phyloP scores from a whole-genome alignment of 208 protist species.

The Crithidia brevicula region DNA sequence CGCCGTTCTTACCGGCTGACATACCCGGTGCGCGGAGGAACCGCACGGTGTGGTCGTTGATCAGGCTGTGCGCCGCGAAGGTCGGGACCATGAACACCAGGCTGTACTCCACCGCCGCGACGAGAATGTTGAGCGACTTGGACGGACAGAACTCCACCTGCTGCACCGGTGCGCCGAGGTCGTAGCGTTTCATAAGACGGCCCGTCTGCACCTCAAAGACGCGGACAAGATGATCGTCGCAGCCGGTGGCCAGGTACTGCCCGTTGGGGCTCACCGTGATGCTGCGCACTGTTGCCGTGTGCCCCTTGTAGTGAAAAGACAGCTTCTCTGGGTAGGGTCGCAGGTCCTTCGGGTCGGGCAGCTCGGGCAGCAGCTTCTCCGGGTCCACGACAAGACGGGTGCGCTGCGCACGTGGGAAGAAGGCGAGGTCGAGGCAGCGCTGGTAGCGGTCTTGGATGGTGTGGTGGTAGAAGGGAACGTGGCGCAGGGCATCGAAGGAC shows the following conservation, averaged over 20 bases:
- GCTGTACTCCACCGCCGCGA: constrained; percentile 85
- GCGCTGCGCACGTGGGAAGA: constrained; percentile 95
- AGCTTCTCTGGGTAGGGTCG: constrained; percentile 98
- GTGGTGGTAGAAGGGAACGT: constrained; percentile 96
- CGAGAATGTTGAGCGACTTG: constrained; percentile 89
- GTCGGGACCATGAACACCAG: constrained; percentile 90
- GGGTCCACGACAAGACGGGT: constrained; percentile 94
- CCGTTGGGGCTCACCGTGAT: constrained; percentile 96
- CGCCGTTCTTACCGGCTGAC: constrained; percentile 31
- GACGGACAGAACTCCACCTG: constrained; percentile 96
- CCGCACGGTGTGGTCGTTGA: constrained; percentile 92
- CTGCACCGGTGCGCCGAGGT: constrained; percentile 87
- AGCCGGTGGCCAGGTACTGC: constrained; percentile 97
- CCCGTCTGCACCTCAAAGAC: constrained; percentile 98
- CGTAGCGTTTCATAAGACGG: constrained; percentile 93
- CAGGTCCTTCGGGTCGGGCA: constrained; percentile 98
- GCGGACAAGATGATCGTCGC: constrained; percentile 96
- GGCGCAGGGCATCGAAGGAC: constrained; percentile 91
- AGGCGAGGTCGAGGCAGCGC: constrained; percentile 99
- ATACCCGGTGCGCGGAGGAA: constrained; percentile 79
- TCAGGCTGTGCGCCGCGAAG: constrained; percentile 75
- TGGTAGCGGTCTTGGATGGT: constrained; percentile 98
- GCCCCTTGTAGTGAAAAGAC: constrained; percentile 96
- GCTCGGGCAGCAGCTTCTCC: constrained; percentile 96
- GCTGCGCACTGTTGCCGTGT: constrained; percentile 93